Base-by-base conservation (phyloP, 2,329 filamentous ascomycete species). In the Neobulgaria alba region DNA sequence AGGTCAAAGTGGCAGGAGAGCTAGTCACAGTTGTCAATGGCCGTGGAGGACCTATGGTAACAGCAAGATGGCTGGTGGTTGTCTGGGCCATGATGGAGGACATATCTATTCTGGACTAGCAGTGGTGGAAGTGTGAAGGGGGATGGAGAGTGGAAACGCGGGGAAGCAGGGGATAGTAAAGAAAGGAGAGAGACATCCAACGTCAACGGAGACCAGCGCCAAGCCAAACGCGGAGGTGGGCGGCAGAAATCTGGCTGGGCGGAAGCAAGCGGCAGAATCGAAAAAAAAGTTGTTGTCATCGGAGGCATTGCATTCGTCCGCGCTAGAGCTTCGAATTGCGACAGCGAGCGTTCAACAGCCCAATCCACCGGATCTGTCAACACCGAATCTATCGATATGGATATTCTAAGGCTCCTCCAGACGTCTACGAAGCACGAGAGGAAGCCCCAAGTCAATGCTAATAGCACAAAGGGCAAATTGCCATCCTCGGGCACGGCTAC, bases 321-420 rank as follows among this genome's bases (percentile, higher is more conserved):
- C n/a, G n/a, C n/a, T n/a, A n/a, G 34, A 31, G 26, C 14, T 7
- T 12, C 26, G 14, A 32, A 32, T 5, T n/a, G n/a, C 7, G 7
- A 38, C 23, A 31, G 14, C n/a, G n/a, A n/a, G n/a, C n/a, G n/a
- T 3, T 35, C 15, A 18, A 18, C 33, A 35, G 14, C 33, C 33
- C 33, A 20, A 12, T 19, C 17, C 33, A n/a, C 5, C 5, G 20
- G 15, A 35, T 17, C 8, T 26, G 12, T 7, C 23, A 26, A 16
- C 16, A 38, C n/a, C n/a, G 32, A 5, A 43, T 33, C 29, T 33
- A 35, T 15, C 35, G 52, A 26, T 38, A 61, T 61, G 58, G 82
- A 88, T 63, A 78, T 86, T 40, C 68, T 86, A 56, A 85, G 79
- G 55, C 66, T 88, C 21, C 67, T 88, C 44, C 85, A 82, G 26